These are phyloP conservation scores for Ilex aquifolium DNA, from an alignment of 257 asterid species.

Conservation along the genomic window DNA sequence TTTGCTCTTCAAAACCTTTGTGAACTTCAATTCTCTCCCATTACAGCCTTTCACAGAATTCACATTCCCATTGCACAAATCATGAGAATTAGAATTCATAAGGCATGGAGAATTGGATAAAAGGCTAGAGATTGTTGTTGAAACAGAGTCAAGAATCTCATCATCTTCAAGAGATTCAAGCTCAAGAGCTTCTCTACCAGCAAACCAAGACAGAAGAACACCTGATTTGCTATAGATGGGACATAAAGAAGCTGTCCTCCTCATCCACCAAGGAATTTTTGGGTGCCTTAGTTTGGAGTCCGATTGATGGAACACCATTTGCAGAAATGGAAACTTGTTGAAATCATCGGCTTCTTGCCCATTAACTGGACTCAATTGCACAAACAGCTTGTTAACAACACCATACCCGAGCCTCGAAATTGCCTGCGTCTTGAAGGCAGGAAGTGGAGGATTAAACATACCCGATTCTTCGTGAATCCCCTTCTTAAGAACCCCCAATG, in stretches of 20 bases:
- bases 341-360: slow-evolving; percentile 6
- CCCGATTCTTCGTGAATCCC: slow-evolving; percentile 37
- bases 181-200: slow-evolving; percentile 74
- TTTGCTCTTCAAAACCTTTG: slow-evolving; percentile 48
- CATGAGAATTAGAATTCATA: neutral
- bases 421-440: slow-evolving; percentile 45
- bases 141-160: slow-evolving; percentile 54
- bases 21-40: slow-evolving; percentile 19
- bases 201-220: slow-evolving; percentile 59
- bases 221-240: slow-evolving; percentile 58
- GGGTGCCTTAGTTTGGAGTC: slow-evolving; percentile 24
- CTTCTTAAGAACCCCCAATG: slow-evolving; percentile 64
- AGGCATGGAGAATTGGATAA: slow-evolving; percentile 17
- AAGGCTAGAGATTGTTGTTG: slow-evolving; percentile 49
- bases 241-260: slow-evolving; percentile 44
- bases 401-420: slow-evolving; percentile 76
- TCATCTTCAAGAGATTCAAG: slow-evolving; percentile 53
- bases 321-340: slow-evolving; percentile 45
- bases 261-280: slow-evolving; percentile 69
- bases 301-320: slow-evolving; percentile 57
- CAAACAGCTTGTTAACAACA: slow-evolving; percentile 71
- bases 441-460: slow-evolving; percentile 66
- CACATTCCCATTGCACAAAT: slow-evolving; percentile 20
- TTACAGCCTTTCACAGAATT: slow-evolving; percentile 3
- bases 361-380: slow-evolving; percentile 24